phyloP scores from a whole-genome alignment of 805 yeast genomes.

The Yarrowia sp. region DNA sequence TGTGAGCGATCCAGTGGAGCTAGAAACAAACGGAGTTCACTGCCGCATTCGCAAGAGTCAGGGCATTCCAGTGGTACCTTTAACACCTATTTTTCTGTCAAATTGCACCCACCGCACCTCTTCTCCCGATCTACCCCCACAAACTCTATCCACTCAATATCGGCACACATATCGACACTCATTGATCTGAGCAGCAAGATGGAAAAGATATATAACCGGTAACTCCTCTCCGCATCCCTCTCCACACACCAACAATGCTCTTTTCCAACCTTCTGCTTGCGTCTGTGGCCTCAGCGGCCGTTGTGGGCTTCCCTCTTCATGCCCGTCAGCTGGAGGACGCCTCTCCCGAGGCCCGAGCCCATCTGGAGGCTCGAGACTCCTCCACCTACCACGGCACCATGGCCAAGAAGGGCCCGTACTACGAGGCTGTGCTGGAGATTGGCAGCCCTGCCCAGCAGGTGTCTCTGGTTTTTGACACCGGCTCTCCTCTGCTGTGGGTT shows the following conservation, averaged over 20 bases:
- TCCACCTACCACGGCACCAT: neutral
- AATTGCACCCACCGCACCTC: too few species aligned
- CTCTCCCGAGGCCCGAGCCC: neutral
- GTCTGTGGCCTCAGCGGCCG: constrained; percentile 3
- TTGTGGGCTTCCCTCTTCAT: neutral
- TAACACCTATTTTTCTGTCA: too few species aligned
- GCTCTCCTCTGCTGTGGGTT: neutral
- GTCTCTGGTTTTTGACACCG: neutral
- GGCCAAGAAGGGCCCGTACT: neutral
- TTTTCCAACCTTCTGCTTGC: constrained; percentile 8
- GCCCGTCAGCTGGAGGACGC: neutral
- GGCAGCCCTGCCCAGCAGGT: neutral
- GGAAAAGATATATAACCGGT: too few species aligned
- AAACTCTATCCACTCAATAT: too few species aligned
- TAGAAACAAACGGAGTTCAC: too few species aligned
- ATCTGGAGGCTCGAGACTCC: neutral
- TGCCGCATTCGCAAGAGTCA: too few species aligned
- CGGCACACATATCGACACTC: too few species aligned
- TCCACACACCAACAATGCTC: neutral
- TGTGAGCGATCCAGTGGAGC: too few species aligned
- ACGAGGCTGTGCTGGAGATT: neutral
- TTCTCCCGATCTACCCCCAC: too few species aligned
- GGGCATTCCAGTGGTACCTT: too few species aligned
- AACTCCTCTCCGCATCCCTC: too few species aligned
- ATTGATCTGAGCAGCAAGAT: too few species aligned